phyloP scores from a whole-genome alignment of 176 grass and related monocot genomes.

The Phyllostachys edulis region DNA sequence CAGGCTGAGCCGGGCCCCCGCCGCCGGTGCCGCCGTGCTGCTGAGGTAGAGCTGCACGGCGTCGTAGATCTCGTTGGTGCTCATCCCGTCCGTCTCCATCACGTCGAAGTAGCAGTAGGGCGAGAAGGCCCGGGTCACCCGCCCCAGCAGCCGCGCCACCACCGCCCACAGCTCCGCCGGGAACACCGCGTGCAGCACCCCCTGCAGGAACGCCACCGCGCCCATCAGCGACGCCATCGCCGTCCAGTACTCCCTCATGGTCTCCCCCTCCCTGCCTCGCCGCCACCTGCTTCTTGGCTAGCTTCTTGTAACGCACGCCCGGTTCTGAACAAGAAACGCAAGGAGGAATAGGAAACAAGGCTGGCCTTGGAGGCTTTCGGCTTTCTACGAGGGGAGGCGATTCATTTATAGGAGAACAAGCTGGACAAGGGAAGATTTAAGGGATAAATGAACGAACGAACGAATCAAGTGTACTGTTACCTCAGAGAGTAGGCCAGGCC shows the following conservation, averaged over 20 bases:
- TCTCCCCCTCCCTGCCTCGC: background rate
- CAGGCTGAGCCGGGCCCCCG: conserved; percentile 59
- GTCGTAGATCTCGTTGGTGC: conserved; percentile 90
- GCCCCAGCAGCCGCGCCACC: conserved; percentile 44
- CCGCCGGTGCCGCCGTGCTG: conserved; percentile 51
- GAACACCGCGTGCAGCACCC: conserved; percentile 58
- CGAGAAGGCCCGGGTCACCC: conserved; percentile 49
- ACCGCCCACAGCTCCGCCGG: conserved; percentile 65
- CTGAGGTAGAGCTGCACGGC: conserved; percentile 93
- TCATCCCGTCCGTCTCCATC: conserved; percentile 84
- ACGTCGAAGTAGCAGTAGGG: conserved; percentile 94
- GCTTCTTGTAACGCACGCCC: background rate
- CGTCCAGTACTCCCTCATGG: conserved; percentile 85
- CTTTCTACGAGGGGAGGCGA: conserved; percentile 7
- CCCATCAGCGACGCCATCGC: conserved; percentile 85
- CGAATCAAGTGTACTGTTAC: background rate
- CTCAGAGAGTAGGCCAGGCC: background rate
- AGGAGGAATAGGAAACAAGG: background rate
- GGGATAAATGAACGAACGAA: background rate
- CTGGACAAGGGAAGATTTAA: conserved; percentile 17
- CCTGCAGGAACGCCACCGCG: conserved; percentile 70
- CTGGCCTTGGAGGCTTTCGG: conserved; percentile 18
- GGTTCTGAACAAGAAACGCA: background rate
- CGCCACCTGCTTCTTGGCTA: background rate
- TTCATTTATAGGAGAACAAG: conserved; percentile 29